Base-by-base conservation (phyloP, 306 rosid genomes). In the Cyclanthera cordifolia region DNA sequence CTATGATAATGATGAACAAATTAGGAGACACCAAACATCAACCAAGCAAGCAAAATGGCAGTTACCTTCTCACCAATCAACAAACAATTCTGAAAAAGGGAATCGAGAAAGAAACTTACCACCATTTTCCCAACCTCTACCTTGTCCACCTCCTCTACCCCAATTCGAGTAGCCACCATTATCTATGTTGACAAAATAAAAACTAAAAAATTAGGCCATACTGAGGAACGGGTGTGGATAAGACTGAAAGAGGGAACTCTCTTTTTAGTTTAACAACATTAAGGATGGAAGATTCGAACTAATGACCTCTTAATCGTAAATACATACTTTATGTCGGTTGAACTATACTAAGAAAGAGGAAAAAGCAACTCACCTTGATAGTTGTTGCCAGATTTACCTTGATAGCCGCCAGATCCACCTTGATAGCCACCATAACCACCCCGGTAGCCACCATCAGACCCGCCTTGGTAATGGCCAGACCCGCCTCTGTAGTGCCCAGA, bases 141-240 rank as follows among this genome's bases (percentile, higher is more conserved):
- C 91, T 67, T 88, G 78, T 41, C 91, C 94, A 58, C 89, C 86
- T 32, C 90, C 93, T 71, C 89, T 87, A 53, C 94, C 95, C 12
- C 94, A 82, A 76, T 82, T 89, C 55, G 87, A 41, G 79, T 82
- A 89, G 51, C 94, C 98, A 55, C 90, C 90, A 79, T 93, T 86
- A 71, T 89, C 98, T 89, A 71, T 61, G 6, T 65, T 3, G 54
- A 55, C 67, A 61, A 51, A 48, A 34, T 56, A 45, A 66, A 66
- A 27, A 37, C 51, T 59, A 41, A 43, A 14, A 23, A 34, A 9
- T 2, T 41, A 63, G 69, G 52, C 5, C 21, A 1, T 19, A 20
- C 53, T 39, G 53, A 32, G 58, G 52, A 23, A 20, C 23, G 14
- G 6, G 49, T 23, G 9, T 65, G 39, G 8, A 19, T 20, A n/a